Evolutionary conservation across 805 yeast genomes (phyloP), one percentile per base, ranked within the genome.

Genomic region (Ogataea haglerorum): DNA sequence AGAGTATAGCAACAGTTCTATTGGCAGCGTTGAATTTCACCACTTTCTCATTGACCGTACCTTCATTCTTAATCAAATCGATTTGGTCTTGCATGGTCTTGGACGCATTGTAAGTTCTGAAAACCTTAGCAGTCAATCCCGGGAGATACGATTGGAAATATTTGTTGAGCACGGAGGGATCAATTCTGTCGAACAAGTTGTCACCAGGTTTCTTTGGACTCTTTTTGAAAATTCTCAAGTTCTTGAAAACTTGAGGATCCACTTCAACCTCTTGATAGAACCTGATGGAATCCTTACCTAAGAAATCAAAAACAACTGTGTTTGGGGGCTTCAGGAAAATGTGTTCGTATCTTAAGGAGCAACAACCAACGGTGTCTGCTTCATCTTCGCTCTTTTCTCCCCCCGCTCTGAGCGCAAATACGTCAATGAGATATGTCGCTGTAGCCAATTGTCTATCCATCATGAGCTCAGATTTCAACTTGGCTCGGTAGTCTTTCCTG

Each of bases 331-430:
- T 77, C 43, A 91, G 70, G 1, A 90, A 82, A 31, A 91, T 76
- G 63, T 90, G 98, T 60, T 90, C 98, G 57, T 69, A 90, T 55
- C 98, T 70, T 51, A 91, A 73, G 1, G 97, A 90, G 66, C 98
- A 91, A 65, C 98, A 91, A 32, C 98, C 98, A 32, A 91, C 98
- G 1, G 98, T 91, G 60, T 91, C 98, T 2, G 98, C 98, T 60
- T 90, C 97, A 52, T 91, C 98, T 3, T 91, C 98, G 9, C 91
- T 84, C 61, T 91, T 91, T 63, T 91, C 97, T 54, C 97, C 96
- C 60, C 97, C 97, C 1, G 97, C 97, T 82, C 98, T 85, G 49
- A 91, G 73, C 0, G 98, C 98, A 56, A 91, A 82, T 3, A 83
- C 80, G 67, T 91, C 98, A 57, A 91, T 90, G 34, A 91, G 72